These are phyloP conservation scores for Citrullus mucosospermus DNA, from an alignment of 306 rosid species.

Conservation along the genomic window DNA sequence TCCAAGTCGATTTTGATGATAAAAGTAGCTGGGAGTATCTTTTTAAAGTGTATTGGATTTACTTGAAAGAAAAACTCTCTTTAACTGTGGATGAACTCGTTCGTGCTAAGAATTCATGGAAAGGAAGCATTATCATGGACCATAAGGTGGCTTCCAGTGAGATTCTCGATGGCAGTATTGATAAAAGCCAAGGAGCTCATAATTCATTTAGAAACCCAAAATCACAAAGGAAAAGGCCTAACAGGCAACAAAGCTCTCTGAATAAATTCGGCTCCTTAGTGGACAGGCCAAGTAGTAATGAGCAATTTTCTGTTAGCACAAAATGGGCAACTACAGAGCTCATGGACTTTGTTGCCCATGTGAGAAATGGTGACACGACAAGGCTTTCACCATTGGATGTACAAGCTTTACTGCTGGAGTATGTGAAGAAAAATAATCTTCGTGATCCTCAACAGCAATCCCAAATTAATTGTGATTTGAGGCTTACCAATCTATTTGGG, in stretches of 20 bases:
- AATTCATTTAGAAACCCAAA: conserved; percentile 45
- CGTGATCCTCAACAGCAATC: conserved; percentile 61
- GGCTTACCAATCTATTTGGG: conserved; percentile 68
- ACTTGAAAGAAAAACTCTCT: conserved; percentile 58
- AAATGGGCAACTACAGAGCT: conserved; percentile 87
- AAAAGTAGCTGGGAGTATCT: conserved; percentile 98
- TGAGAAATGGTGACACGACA: conserved; percentile 72
- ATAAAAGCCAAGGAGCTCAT: conserved; percentile 31
- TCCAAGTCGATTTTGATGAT: conserved; percentile 92
- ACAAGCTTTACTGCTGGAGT: conserved; percentile 57
- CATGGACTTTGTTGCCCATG: conserved; percentile 76
- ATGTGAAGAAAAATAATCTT: conserved; percentile 62
- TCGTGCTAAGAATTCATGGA: conserved; percentile 64
- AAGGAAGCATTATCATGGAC: conserved; percentile 27
- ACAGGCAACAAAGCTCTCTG: background rate
- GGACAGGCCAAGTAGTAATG: conserved; percentile 29
- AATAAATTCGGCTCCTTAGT: conserved; percentile 16
- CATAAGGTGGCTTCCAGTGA: conserved; percentile 26
- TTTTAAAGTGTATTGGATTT: conserved; percentile 86
- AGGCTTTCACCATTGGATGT: conserved; percentile 53
- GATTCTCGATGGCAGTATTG: conserved; percentile 27
- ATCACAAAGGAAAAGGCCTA: conserved; percentile 9
- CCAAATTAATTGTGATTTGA: conserved; percentile 66
- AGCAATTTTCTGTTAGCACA: conserved; percentile 28
- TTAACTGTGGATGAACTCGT: conserved; percentile 69